Evolutionary conservation across 23 red algal species (phyloP).

Genomic region (Pyropia yezoensis): DNA sequence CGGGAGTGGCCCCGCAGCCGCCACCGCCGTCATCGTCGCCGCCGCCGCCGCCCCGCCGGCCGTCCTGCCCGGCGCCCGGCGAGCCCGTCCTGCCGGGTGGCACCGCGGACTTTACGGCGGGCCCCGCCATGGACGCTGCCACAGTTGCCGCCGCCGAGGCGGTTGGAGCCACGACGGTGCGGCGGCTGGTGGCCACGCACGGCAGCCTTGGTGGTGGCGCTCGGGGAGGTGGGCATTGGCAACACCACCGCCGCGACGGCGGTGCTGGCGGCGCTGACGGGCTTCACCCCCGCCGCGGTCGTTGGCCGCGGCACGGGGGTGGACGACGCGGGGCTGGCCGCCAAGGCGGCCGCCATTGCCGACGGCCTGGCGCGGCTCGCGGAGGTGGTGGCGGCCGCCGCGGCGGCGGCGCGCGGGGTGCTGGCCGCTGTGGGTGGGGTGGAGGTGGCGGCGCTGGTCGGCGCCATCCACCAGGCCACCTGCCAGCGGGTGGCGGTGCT

Average conservation of each 20-base stretch:
- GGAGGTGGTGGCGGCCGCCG: background rate
- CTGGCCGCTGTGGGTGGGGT: background rate
- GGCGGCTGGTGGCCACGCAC: too few relatives aligned
- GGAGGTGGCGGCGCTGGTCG: background rate
- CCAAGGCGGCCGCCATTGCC: background rate
- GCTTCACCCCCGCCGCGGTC: background rate
- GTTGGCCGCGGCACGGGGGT: background rate
- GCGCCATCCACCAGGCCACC: background rate
- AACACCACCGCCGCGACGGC: background rate
- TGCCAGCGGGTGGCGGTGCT: background rate
- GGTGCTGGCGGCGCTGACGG: background rate
- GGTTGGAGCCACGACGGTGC: too few relatives aligned
- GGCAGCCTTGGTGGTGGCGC: background rate
- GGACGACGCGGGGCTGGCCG: background rate
- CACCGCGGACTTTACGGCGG: too few relatives aligned
- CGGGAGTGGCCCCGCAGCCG: too few relatives aligned
- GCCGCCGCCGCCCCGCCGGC: too few relatives aligned
- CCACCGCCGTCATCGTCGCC: too few relatives aligned
- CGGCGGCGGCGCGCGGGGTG: background rate
- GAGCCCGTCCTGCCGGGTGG: too few relatives aligned
- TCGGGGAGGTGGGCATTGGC: slow-evolving; percentile 5
- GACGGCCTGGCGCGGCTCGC: background rate
- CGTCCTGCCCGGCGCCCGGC: too few relatives aligned
- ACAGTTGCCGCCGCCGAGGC: too few relatives aligned
- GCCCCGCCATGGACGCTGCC: too few relatives aligned